phyloP scores from a whole-genome alignment of 306 rosid species.

The Rubus idaeus region DNA sequence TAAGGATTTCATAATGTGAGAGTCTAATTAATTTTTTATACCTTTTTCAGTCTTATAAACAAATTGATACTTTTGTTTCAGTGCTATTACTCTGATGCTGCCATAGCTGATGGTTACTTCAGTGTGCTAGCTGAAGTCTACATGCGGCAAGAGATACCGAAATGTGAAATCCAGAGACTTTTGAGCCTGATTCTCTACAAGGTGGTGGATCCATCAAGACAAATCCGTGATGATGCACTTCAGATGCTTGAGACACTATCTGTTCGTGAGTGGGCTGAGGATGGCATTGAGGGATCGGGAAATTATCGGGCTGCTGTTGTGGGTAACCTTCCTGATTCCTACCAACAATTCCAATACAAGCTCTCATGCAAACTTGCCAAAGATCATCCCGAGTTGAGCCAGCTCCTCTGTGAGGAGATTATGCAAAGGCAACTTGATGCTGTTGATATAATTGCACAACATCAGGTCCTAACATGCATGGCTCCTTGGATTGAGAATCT shows the following conservation, averaged over 20 bases:
- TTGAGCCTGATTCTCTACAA: constrained; percentile 95
- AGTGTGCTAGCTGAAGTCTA: constrained; percentile 99
- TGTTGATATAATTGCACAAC: constrained; percentile 99
- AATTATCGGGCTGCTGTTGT: constrained; percentile 99
- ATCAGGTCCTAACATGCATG: constrained; percentile 99
- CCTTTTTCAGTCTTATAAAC: background rate
- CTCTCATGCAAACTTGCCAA: constrained; percentile 99
- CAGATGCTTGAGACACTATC: constrained; percentile 99
- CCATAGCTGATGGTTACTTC: constrained; percentile 99
- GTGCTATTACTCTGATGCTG: constrained; percentile 96
- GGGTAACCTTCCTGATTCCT: constrained; percentile 99
- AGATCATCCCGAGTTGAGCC: constrained; percentile 98
- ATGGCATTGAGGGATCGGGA: constrained; percentile 93
- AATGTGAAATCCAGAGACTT: constrained; percentile 96
- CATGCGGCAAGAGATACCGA: constrained; percentile 99
- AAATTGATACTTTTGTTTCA: constrained; percentile 32
- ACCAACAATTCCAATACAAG: constrained; percentile 98
- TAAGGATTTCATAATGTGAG: background rate
- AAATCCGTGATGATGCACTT: constrained; percentile 99
- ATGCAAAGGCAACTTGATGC: constrained; percentile 99
- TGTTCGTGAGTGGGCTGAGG: constrained; percentile 98
- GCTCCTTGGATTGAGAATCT: constrained; percentile 99
- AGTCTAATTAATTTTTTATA: constrained; percentile 16
- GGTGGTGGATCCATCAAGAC: constrained; percentile 98
- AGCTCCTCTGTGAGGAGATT: constrained; percentile 97